Percentiles rank a stretch among this genome's conserved stretches.
Evolutionary conservation across 1,139 yeast species (phyloP).

Genomic region (Nakaseomyces glabratus): DNA sequence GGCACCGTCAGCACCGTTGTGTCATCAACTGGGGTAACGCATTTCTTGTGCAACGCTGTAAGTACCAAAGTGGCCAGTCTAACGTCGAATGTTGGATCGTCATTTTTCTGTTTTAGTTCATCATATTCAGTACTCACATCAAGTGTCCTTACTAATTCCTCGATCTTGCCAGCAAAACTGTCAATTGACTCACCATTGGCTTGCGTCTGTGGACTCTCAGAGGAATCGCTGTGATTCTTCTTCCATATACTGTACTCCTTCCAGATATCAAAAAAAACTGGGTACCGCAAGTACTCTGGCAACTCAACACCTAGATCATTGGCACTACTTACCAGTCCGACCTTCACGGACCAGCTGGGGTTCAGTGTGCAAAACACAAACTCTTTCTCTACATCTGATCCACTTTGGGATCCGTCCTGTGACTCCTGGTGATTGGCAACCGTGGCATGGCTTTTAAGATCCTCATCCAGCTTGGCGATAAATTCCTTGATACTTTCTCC

Average conservation of each 20-base stretch:
- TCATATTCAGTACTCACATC: neutral
- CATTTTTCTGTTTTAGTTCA: neutral
- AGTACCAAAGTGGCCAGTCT: neutral
- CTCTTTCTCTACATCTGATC: constrained; percentile 37
- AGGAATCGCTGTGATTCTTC: constrained; percentile 40
- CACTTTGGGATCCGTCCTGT: too few species aligned
- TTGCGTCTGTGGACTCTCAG: too few species aligned
- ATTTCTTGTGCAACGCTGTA: constrained; percentile 42
- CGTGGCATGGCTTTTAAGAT: constrained; percentile 6
- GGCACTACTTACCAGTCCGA: constrained; percentile 73
- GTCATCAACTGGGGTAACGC: constrained; percentile 46
- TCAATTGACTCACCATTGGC: too few species aligned
- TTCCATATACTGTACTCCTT: constrained; percentile 71
- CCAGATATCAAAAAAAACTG: constrained; percentile 67
- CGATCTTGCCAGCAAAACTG: too few species aligned
- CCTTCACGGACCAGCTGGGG: constrained; percentile 58
- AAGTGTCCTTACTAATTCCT: too few species aligned
- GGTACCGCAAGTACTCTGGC: constrained; percentile 69
- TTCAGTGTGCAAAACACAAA: constrained; percentile 63
- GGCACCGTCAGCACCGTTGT: constrained; percentile 59
- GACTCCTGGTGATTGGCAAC: constrained; percentile 30
- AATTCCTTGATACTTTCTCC: too few species aligned
- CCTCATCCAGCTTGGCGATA: constrained; percentile 9
- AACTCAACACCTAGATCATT: constrained; percentile 63
- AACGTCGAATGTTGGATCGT: neutral